Conservation (phyloP, 2,329 filamentous ascomycete genomes). For the Madurella mycetomatis region DNA sequence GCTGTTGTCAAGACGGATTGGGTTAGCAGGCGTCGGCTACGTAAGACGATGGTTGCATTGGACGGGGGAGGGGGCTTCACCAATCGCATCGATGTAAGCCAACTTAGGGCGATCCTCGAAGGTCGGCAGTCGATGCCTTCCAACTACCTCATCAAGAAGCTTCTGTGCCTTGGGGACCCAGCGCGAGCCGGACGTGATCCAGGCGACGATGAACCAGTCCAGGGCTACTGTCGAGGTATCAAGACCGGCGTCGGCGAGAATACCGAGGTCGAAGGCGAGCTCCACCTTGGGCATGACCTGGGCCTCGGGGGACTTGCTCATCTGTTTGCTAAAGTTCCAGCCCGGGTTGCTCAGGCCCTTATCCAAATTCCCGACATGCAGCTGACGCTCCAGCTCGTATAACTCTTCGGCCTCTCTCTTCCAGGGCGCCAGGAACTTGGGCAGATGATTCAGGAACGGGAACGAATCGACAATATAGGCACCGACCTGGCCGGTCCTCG, state of each 20-base stretch:
- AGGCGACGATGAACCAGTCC: conserved; percentile 32
- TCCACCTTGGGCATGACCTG: conserved; percentile 27
- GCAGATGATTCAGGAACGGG: conserved; percentile 39
- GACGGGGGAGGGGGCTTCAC: background rate
- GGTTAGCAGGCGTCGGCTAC: no score
- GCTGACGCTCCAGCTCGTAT: conserved; percentile 21
- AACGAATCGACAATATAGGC: conserved; percentile 39
- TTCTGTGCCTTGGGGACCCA: conserved; percentile 35
- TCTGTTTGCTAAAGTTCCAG: conserved; percentile 33
- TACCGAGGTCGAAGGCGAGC: conserved; percentile 33
- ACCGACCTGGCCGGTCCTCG: conserved; percentile 29
- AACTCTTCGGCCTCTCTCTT: conserved; percentile 30
- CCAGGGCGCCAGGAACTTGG: conserved; percentile 34
- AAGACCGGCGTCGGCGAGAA: conserved; percentile 30
- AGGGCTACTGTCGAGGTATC: conserved; percentile 31
- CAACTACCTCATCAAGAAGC: conserved; percentile 39
- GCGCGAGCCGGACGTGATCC: conserved; percentile 22
- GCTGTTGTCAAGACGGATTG: conserved; percentile 15
- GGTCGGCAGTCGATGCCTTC: conserved; percentile 28
- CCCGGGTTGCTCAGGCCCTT: conserved; percentile 20
- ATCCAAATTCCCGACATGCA: conserved; percentile 28
- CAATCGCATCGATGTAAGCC: conserved; percentile 39
- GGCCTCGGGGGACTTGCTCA: conserved; percentile 21
- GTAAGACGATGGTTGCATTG: no score
- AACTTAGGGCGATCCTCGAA: conserved; percentile 37